A percentile compares a stretch with the other conserved stretches of the same genome.
These are phyloP conservation scores for Plasmodium vivax DNA, from an alignment of 169 alveolate genomes.

Conservation along the genomic window DNA sequence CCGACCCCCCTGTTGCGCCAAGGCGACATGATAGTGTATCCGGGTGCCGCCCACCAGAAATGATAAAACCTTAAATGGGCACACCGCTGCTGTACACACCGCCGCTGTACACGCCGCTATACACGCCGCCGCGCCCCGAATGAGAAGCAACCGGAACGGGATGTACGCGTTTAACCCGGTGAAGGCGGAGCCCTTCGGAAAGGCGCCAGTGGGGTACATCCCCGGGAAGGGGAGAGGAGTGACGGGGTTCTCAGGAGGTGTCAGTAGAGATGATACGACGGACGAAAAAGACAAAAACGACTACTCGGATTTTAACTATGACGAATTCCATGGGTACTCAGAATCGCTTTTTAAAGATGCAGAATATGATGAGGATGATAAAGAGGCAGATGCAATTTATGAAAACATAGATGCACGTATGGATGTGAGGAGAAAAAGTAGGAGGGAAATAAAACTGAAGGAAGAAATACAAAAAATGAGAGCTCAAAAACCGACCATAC, in stretches of 20 bases:
- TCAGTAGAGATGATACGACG: slow-evolving; percentile 95
- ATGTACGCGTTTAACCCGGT: slow-evolving; percentile 11
- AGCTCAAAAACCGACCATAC: slow-evolving; percentile 83
- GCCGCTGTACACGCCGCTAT: neutral
- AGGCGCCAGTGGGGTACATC: slow-evolving; percentile 96
- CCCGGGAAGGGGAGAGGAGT: slow-evolving; percentile 98
- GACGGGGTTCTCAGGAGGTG: slow-evolving; percentile 98
- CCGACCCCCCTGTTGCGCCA: neutral
- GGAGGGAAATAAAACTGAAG: slow-evolving; percentile 90
- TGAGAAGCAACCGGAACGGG: slow-evolving; percentile 14
- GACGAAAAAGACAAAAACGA: slow-evolving; percentile 90
- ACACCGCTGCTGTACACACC: no score
- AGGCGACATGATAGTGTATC: neutral
- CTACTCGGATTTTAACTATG: slow-evolving; percentile 91
- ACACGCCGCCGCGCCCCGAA: neutral
- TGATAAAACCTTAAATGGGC: no score
- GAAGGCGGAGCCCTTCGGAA: slow-evolving; percentile 88
- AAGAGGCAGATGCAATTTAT: slow-evolving; percentile 93
- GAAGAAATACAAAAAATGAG: slow-evolving; percentile 89
- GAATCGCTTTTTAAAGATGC: slow-evolving; percentile 88
- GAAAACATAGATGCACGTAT: slow-evolving; percentile 91
- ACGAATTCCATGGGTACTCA: slow-evolving; percentile 94
- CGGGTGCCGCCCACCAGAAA: neutral
- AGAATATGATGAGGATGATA: slow-evolving; percentile 95
- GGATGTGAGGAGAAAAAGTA: slow-evolving; percentile 92